Percentiles rank a stretch among this genome's conserved stretches.
These are phyloP conservation scores for Magnusiomyces sp. DNA, from an alignment of 1,139 yeast genomes.

Conservation along the genomic window DNA sequence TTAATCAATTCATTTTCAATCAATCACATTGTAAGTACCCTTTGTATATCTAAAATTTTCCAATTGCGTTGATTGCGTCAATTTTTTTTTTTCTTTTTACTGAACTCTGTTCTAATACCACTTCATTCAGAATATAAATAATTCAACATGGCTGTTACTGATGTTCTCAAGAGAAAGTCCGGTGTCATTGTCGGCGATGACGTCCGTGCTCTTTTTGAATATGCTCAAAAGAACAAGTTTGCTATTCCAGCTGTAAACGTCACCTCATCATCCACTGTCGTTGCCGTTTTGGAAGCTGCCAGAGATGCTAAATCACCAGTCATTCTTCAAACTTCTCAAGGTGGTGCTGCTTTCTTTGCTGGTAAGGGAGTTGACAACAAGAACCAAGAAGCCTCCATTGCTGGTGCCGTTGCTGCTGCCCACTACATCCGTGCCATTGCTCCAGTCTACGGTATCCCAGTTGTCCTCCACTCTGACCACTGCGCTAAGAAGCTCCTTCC, in stretches of 20 bases:
- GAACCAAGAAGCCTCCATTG: conserved; percentile 89
- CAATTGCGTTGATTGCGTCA: too few relatives aligned
- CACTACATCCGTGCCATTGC: conserved; percentile 96
- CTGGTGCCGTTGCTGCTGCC: conserved; percentile 96
- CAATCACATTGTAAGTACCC: too few relatives aligned
- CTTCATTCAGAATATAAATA: too few relatives aligned
- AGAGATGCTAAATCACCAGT: conserved; percentile 94
- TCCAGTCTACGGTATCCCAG: conserved; percentile 95
- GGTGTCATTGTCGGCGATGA: conserved; percentile 99
- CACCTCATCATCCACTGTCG: conserved; percentile 94
- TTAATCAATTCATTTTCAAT: too few relatives aligned
- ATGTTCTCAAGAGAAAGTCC: conserved; percentile 77
- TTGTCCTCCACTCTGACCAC: conserved; percentile 95
- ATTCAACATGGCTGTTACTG: conserved; percentile 32
- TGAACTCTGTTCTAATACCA: too few relatives aligned
- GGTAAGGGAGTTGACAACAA: conserved; percentile 97
- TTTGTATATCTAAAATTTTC: too few relatives aligned
- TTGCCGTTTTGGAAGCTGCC: conserved; percentile 97
- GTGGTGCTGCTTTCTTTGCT: conserved; percentile 99
- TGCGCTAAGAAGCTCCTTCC: conserved; percentile 97
- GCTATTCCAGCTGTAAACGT: conserved; percentile 99
- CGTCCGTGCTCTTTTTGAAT: conserved; percentile 77
- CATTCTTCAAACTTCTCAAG: conserved; percentile 94
- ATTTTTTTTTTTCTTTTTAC: too few relatives aligned
- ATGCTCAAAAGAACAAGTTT: conserved; percentile 87